Evolutionary conservation across 495 filamentous ascomycete genomes (phyloP), one percentile per base, ranked within the genome.

Genomic region (Corynascus novoguineensis): DNA sequence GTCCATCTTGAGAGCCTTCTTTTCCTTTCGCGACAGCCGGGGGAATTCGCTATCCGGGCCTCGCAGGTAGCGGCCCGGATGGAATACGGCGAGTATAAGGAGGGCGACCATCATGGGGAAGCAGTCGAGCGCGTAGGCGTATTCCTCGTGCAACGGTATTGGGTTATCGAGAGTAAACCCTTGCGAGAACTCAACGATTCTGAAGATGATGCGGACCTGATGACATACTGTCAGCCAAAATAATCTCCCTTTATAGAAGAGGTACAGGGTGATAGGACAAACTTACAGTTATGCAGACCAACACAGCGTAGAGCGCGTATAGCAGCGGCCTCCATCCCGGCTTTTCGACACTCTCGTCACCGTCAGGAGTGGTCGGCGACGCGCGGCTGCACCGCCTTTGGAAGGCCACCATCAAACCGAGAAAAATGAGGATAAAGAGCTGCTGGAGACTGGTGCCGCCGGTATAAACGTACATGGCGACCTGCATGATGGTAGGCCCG

Each of bases 361-460:
- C 17, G n/a, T n/a, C n/a, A n/a, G n/a, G n/a, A n/a, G n/a, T n/a
- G n/a, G n/a, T n/a, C n/a, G n/a, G n/a, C n/a, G n/a, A n/a, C n/a
- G n/a, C n/a, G n/a, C 73, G 63, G 3, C 6, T 19, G 5, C 70
- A 66, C 22, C 22, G 34, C 17, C 34, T 22, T 14, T 83, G 81
- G 58, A 85, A 82, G 6, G 68, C 64, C 24, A 80, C 63, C 29
- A 72, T 69, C 2, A 86, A 59, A 0, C 22, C 67, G 1, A 71
- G 28, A 60, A 86, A 86, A 17, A 78, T 42, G 2, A 83, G 14
- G 12, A 87, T 78, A 70, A 86, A 86, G 31, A 76, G 55, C 59
- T 83, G 66, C 60, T 87, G 85, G 2, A 86, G 41, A 6, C 80
- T 80, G 14, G 86, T 77, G 5, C 84, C 85, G 6, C 69, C 78